These are phyloP conservation scores for Coix lacrymajobi DNA, from an alignment of 176 grass and related monocot species.

Conservation along the genomic window DNA sequence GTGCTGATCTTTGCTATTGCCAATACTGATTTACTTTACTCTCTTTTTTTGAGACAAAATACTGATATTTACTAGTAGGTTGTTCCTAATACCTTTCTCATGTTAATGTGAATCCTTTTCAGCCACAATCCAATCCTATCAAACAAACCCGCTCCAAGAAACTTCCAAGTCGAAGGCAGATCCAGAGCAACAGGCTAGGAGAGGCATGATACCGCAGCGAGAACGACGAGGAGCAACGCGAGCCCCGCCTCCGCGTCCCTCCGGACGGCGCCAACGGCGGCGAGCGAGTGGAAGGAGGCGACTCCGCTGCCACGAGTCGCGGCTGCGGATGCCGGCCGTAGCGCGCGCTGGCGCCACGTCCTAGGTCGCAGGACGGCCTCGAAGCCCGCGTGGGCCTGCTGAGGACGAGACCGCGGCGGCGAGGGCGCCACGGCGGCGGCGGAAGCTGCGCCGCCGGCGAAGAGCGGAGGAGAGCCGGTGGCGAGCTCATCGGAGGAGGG, in stretches of 20 bases:
- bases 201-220: slow-evolving; percentile 1
- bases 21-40: no score
- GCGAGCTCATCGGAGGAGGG: not conserved
- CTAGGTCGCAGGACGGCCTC: not conserved
- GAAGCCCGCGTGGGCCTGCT: not conserved
- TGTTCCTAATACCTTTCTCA: no score
- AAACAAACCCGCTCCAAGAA: not conserved
- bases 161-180: not conserved
- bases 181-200: not conserved
- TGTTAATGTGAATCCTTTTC: not conserved
- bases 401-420: not conserved
- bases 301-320: slow-evolving; percentile 13
- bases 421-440: not conserved
- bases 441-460: not conserved
- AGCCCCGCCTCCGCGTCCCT: slow-evolving; percentile 26
- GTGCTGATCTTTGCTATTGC: not conserved
- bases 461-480: not conserved
- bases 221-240: slow-evolving; percentile 20
- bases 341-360: not conserved
- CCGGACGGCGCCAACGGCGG: not conserved
- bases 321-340: not conserved
- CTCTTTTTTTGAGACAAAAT: no score
- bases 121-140: not conserved
- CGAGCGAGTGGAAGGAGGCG: slow-evolving; percentile 17
- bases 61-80: no score